Evolutionary conservation across 2,329 filamentous ascomycete genomes (phyloP), one percentile per base, ranked within the genome.

Genomic region (Fusarium staphyleae): DNA sequence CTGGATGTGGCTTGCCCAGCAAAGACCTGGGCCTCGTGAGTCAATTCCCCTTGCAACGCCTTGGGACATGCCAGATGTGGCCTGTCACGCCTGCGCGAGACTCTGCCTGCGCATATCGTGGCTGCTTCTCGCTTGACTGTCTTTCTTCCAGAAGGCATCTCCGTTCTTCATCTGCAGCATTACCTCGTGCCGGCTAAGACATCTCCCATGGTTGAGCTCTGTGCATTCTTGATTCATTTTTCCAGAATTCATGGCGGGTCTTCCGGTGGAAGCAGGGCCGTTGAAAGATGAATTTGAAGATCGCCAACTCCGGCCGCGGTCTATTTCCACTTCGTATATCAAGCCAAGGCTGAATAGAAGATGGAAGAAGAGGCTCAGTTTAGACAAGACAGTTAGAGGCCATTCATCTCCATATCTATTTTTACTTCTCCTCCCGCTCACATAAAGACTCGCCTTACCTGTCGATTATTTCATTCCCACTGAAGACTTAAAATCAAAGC

Each of bases 71-170:
- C 33, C 39, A 48, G 34, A 22, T 22, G 32, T 29, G 47, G 41
- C 36, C 55, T 47, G 14, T 30, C 19, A 13, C 34, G 29, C 6
- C 34, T 48, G 48, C 19, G 24, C 8, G 43, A 55, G 58, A 62
- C 54, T 62, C 53, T 44, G 26, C 29, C 18, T 22, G 11, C 19
- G 35, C 39, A 44, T 44, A 47, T 46, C 36, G 44, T 55, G 57
- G 53, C 44, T 60, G 35, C 35, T 41, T 42, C 22, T 7, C 22
- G 22, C 22, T 24, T 35, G 30, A 29, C 50, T 39, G 46, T 47
- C 45, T 18, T 49, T 34, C 30, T 49, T 62, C 50, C 53, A 56
- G 59, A 60, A 60, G 55, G 59, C 52, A 51, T 63, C 59, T 56
- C 50, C 59, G 50, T 60, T 60, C 24, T 5, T 36, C 16, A 28